Base-by-base conservation (phyloP, 163 green algal genomes). In the Scenedesmus sp. region DNA sequence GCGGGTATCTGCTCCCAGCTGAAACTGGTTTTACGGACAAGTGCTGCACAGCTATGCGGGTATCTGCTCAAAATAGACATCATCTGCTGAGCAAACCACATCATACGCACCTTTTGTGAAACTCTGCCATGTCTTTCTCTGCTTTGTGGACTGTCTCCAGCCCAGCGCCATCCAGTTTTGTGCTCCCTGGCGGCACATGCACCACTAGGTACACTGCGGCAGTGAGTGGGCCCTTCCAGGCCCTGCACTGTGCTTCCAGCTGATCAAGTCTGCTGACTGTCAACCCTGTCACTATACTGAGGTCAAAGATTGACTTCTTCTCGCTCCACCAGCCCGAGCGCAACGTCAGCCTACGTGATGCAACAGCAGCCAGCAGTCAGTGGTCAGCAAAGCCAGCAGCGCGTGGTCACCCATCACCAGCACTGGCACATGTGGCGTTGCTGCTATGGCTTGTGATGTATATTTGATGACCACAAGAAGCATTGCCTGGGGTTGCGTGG, bases 181-280 rank as follows among this genome's bases (percentile, higher is more conserved):
- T 76, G 46, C 12, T 20, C 15, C 79, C 79, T 57, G 13, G 15
- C 16, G 46, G 46, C 16, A 66, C 52, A 8, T 59, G 83, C 83
- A 90, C 46, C 10, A 57, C 62, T 54, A 90, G 57, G 86, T 90
- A 90, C 57, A 90, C 62, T 64, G 66, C 62, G 2, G 86, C 86
- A 26, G 66, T 34, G 46, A 90, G 34, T 16, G 15, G 26, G 64
- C 86, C 86, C 34, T 55, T 66, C 86, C 86, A 90, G 20, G 55
- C 57, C 66, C 34, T 20, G 86, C 86, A 90, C 64, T 90, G 86
- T 56, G 86, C 86, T 76, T 90, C 64, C 9, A 90, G 86, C 66
- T 90, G 86, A 54, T 90, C 86, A 46, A 90, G 66, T 8, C 86
- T 60, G 86, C 46, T 76, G 5, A 76, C 86, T n/a, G 86, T 90